phyloP scores from a whole-genome alignment of 2,329 filamentous ascomycete species.

The Teratosphaeria gauchensis region DNA sequence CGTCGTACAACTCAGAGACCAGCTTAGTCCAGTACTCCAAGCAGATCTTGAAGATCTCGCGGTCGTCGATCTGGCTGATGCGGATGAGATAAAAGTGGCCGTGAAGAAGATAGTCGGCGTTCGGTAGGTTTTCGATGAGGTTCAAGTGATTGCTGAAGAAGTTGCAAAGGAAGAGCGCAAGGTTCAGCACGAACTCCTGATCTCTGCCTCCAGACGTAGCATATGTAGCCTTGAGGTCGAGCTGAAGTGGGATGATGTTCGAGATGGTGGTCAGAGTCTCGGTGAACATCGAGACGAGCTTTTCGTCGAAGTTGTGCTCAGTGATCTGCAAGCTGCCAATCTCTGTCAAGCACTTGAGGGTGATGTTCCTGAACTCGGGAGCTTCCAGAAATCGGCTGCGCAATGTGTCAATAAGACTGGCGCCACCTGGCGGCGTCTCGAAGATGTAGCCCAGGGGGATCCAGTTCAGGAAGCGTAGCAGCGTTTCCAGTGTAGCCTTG shows the following conservation, averaged over 20 bases:
- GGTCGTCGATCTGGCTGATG: conserved; percentile 96
- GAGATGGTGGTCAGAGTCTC: conserved; percentile 89
- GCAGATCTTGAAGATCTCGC: conserved; percentile 99
- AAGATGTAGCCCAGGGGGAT: conserved; percentile 98
- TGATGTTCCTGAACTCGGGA: conserved; percentile 93
- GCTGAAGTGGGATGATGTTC: conserved; percentile 79
- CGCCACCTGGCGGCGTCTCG: conserved; percentile 61
- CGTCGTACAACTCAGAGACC: conserved; percentile 94
- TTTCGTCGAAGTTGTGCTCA: conserved; percentile 80
- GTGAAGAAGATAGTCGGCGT: conserved; percentile 87
- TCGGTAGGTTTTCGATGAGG: conserved; percentile 91
- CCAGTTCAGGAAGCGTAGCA: conserved; percentile 97
- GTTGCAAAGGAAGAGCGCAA: conserved; percentile 91
- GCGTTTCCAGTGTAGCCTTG: conserved; percentile 91
- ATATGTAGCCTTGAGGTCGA: conserved; percentile 88
- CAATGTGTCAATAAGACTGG: conserved; percentile 77
- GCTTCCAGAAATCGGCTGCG: conserved; percentile 85
- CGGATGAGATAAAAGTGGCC: conserved; percentile 97
- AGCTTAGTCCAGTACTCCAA: conserved; percentile 99
- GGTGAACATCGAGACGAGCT: conserved; percentile 96
- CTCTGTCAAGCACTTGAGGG: conserved; percentile 91
- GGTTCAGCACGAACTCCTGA: conserved; percentile 94
- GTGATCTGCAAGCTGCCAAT: conserved; percentile 82
- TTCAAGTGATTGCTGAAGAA: conserved; percentile 91
- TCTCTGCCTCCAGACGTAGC: conserved; percentile 83